phyloP scores from a whole-genome alignment of 208 protist species.

The Kentomonas sorsogonicus region DNA sequence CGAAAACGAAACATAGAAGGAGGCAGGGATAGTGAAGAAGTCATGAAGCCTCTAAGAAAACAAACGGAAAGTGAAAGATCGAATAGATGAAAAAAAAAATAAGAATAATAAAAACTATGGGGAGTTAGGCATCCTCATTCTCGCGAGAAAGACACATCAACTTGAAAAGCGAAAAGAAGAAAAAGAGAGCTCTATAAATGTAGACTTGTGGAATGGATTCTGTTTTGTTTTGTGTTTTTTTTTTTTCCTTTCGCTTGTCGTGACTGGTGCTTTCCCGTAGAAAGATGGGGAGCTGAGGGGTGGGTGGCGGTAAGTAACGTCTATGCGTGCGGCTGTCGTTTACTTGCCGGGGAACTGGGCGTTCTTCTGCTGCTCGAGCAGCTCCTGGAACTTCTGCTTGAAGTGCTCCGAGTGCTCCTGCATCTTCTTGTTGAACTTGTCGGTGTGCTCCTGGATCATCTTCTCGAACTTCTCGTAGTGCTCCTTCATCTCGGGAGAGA shows the following conservation, averaged over 20 bases:
- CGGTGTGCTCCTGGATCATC: slow-evolving; percentile 91
- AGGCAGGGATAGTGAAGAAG: no score
- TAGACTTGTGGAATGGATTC: background rate
- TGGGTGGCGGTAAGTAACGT: background rate
- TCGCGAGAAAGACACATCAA: background rate
- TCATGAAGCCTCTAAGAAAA: no score
- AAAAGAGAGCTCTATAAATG: slow-evolving; percentile 2
- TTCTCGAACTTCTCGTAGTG: slow-evolving; percentile 91
- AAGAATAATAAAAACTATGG: background rate
- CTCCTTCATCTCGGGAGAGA: slow-evolving; percentile 90
- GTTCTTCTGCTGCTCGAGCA: slow-evolving; percentile 63
- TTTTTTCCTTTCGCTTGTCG: no score
- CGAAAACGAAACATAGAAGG: no score
- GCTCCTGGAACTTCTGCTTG: slow-evolving; percentile 56
- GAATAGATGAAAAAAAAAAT: background rate
- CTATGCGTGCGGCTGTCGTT: background rate
- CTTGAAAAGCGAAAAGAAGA: background rate
- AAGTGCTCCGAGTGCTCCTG: slow-evolving; percentile 88
- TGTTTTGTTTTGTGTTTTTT: no score
- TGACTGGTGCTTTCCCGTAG: no score
- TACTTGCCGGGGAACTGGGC: slow-evolving; percentile 46
- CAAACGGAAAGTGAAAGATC: no score
- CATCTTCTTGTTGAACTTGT: slow-evolving; percentile 93
- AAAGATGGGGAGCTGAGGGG: background rate
- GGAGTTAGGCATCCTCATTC: background rate